Base-by-base conservation (phyloP, 306 rosid genomes). In the Lithocarpus polystachyus region DNA sequence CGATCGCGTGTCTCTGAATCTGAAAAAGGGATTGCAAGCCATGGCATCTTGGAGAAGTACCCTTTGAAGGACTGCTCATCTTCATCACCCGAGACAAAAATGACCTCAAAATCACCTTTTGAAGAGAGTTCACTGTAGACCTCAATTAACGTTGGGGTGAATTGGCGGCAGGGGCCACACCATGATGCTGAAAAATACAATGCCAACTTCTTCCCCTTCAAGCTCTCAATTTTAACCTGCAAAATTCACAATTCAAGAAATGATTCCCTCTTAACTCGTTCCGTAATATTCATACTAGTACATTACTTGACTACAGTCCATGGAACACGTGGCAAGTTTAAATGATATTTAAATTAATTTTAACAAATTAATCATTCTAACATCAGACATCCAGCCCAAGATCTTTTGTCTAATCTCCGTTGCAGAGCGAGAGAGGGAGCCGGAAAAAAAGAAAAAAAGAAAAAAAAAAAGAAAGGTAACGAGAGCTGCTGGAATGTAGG, bases 41-140 rank as follows among this genome's bases (percentile, higher is more conserved):
- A 88, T 2, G 92, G 89, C 92, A 88, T 88, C 76, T 88, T 64
- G 12, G 89, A 80, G 54, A 88, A 86, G 82, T 86, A 88, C 1
- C 33, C 73, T 10, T 55, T 56, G 79, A 86, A 86, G 5, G 92
- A 84, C 18, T 77, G 86, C 0, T 86, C 83, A 55, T 88, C 81
- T 67, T 68, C 71, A 80, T 88, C 92, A 59, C 83, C 68, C 22
- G 92, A 86, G 56, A 88, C 55, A n/a, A 83, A 88, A 52, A 88
- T 80, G 45, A 88, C 77, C 76, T 88, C 89, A 62, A 86, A 84
- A 11, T 84, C 81, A 1, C 74, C 85, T 26, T 75, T 86, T 15
- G 86, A 64, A 0, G 75, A 77, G 18, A 84, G 77, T 6, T 82
- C 87, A 20, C 79, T 51, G 70, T 86, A 84, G 5, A 72, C 68